Evolutionary conservation across 1,284 basidiomycete species (phyloP).

Genomic region (Papiliotrema terrestris): DNA sequence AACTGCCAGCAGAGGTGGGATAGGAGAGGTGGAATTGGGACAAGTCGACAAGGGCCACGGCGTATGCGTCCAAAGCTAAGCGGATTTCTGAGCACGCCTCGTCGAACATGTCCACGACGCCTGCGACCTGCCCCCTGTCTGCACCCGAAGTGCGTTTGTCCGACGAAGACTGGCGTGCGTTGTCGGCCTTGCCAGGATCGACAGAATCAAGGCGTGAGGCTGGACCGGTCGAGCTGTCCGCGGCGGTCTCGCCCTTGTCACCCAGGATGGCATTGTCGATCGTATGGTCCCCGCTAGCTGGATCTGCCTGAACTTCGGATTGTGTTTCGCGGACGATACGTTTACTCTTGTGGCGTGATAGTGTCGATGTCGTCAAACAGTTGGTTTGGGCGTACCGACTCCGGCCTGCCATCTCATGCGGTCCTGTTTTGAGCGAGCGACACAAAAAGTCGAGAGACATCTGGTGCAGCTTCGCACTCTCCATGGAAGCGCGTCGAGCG

Average conservation of each 20-base stretch:
- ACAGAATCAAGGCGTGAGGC: not conserved
- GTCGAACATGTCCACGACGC: slow-evolving; percentile 29
- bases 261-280: no score
- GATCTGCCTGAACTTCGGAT: no score
- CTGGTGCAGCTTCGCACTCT: slow-evolving; percentile 35
- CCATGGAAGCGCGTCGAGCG: slow-evolving; percentile 16
- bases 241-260: no score
- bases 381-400: not conserved
- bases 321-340: no score
- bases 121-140: slow-evolving; percentile 17
- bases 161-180: not conserved
- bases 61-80: slow-evolving; percentile 32
- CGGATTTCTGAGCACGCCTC: slow-evolving; percentile 40
- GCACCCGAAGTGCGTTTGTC: slow-evolving; percentile 24
- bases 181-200: no score
- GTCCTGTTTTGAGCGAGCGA: slow-evolving; percentile 33
- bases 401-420: slow-evolving; percentile 19
- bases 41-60: slow-evolving; percentile 40
- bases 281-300: no score
- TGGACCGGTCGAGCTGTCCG: no score
- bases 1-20: slow-evolving; percentile 32
- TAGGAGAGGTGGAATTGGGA: slow-evolving; percentile 43
- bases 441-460: slow-evolving; percentile 44
- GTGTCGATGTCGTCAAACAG: not conserved
- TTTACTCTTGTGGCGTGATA: no score